Base-by-base conservation (phyloP, 2,329 filamentous ascomycete genomes). In the Colletotrichum liriopes region DNA sequence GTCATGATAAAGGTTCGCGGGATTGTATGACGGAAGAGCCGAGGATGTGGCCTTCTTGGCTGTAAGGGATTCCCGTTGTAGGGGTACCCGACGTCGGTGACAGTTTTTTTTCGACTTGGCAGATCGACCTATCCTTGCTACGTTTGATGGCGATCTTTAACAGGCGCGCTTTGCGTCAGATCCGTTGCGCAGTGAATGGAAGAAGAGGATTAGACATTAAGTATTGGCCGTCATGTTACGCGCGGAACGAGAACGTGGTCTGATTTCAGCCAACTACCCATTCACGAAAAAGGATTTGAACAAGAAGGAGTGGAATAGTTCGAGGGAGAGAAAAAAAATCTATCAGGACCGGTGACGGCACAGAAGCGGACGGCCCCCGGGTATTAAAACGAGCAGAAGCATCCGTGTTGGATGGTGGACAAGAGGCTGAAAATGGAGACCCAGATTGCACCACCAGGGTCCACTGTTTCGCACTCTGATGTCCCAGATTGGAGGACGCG, bases 391-490 rank as follows among this genome's bases (percentile, higher is more conserved):
- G 26, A 49, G 23, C 49, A 43, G 45, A 54, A 29, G 3, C 26
- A 29, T 20, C 49, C 49, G 20, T 16, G 49, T 29, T 20, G 16
- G 7, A 29, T 16, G 14, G 32, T 23, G 37, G 41, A 43, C 12
- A 65, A 37, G 60, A 54, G 60, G 60, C 60, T 63, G 60, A 52
- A 52, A 37, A 62, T 26, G 35, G 20, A 59, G 58, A 49, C 32
- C 32, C 29, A 56, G 9, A 63, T 72, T 64, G 39, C 65, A 72
- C 65, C 69, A 72, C 43, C 39, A 20, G 58, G 59, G 23, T 43
- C 69, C 69, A 69, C 69, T 64, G 45, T 39, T 72, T 59, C 29
- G 52, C 26, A 20, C 52, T 68, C 23, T 35, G 16, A 26, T 20
- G 6, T 39, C 43, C 32, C 20, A 61, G 65, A 45, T 58, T 68